A percentile compares a stretch with the other conserved stretches of the same genome.
These are phyloP conservation scores for Salvia miltiorrhiza DNA, from an alignment of 257 asterid genomes.

Conservation along the genomic window DNA sequence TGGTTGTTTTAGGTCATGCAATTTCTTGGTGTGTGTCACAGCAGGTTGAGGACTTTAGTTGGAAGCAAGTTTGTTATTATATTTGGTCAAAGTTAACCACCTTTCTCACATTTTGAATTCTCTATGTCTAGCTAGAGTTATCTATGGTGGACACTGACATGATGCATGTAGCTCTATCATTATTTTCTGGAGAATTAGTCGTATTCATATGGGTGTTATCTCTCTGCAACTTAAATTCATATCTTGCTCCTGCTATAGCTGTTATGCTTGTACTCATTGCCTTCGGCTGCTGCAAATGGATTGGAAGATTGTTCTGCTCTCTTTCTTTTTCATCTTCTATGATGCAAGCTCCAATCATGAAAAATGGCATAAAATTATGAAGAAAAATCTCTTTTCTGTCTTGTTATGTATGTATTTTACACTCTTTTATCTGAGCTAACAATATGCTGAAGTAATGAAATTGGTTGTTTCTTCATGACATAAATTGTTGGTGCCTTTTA, in stretches of 20 bases:
- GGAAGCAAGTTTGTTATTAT: not conserved
- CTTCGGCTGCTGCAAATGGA: slow-evolving; percentile 3
- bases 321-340: not conserved
- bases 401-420: not conserved
- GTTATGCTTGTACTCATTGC: slow-evolving; percentile 10
- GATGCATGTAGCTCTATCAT: slow-evolving; percentile 5
- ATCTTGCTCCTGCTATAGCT: not conserved
- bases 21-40: not conserved
- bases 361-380: not conserved
- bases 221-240: slow-evolving; percentile 1
- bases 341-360: not conserved
- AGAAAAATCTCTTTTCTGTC: not conserved
- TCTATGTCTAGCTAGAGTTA: slow-evolving; percentile 7
- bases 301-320: slow-evolving; percentile 3
- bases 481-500: not conserved
- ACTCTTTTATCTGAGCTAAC: slow-evolving; percentile 2
- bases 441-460: not conserved
- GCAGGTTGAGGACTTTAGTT: slow-evolving; percentile 6
- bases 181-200: slow-evolving; percentile 10
- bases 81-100: not conserved
- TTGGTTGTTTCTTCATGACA: not conserved
- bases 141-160: not conserved
- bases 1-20: not conserved
- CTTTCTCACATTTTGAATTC: slow-evolving; percentile 7
- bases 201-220: slow-evolving; percentile 2